Base-by-base conservation (phyloP, 2,329 filamentous ascomycete species). In the Didymella pomorum region DNA sequence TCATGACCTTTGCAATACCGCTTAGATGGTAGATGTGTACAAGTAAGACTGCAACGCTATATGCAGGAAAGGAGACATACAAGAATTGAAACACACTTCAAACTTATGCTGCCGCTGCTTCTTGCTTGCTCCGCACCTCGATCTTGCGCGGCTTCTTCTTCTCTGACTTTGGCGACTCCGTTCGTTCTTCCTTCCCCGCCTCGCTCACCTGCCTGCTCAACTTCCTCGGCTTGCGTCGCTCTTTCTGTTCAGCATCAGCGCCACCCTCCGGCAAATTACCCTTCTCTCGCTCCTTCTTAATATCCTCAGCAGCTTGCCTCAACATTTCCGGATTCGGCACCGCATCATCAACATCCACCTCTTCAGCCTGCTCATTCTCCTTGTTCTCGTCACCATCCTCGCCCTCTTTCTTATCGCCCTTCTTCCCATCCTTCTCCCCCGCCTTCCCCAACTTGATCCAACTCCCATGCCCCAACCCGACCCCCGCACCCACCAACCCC, bases 391-490 rank as follows among this genome's bases (percentile, higher is more conserved):
- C 59, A 5, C 46, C 52, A 20, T 56, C 50, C 7, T 47, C 58
- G 10, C 56, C 60, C 18, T 56, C 33, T 6, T 50, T 56, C 37
- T 29, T 47, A 21, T 59, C 47, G 16, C 53, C 47, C 10, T 41
- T 54, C 33, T 58, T 60, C 31, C 54, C 49, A 18, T 58, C 58
- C 39, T 56, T 65, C 35, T 57, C 61, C 31, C 64, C 68, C 28
- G 65, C 44, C 44, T 65, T 62, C 4, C 66, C 64, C 49, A 80
- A 56, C 65, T 78, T 80, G 21, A 81, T 74, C 66, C 74, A 80
- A 12, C 79, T 79, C 31, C 79, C 79, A 66, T 79, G 76, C 14
- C 78, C 70, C 10, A 75, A 75, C 3, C 79, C 79, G 10, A 77
- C 76, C 0, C 78, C 79, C 3, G 71, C 70, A 0, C 79, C 79